Conservation (phyloP, 1,284 basidiomycete genomes). For the Exobasidium rhododendri region DNA sequence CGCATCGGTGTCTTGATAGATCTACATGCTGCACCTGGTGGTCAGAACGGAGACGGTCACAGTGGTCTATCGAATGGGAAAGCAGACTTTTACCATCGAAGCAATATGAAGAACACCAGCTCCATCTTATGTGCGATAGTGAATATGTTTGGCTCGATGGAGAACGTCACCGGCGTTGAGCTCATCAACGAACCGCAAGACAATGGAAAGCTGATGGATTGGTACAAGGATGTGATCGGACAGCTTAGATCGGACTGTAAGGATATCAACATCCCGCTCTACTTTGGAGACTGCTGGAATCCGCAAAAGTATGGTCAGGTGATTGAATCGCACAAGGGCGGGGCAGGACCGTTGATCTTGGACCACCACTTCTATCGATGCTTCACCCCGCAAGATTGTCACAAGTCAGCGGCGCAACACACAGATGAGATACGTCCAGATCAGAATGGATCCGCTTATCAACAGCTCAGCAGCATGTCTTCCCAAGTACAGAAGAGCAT, state of each 20-base stretch:
- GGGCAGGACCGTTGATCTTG: constrained; percentile 62
- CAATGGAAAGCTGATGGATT: constrained; percentile 29
- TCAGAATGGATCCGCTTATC: constrained; percentile 3
- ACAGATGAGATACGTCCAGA: constrained; percentile 32
- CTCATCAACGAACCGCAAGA: constrained; percentile 78
- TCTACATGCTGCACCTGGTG: constrained; percentile 65
- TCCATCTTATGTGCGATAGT: constrained; percentile 63
- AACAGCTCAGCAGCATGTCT: constrained; percentile 1
- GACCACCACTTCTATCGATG: constrained; percentile 86
- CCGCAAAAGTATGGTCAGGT: constrained; percentile 66
- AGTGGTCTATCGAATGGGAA: constrained; percentile 31
- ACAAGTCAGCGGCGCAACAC: constrained; percentile 64
- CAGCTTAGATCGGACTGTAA: constrained; percentile 57
- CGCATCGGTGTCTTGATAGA: constrained; percentile 76
- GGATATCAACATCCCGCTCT: constrained; percentile 56
- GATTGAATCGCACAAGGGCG: constrained; percentile 55
- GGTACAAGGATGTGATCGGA: constrained; percentile 60
- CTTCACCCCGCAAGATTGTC: constrained; percentile 67
- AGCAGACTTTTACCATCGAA: constrained; percentile 38
- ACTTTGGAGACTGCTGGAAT: constrained; percentile 74
- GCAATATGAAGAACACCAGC: constrained; percentile 56
- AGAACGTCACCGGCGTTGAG: constrained; percentile 75
- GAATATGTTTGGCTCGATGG: constrained; percentile 55
- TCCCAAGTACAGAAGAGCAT: neutral
- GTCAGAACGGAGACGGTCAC: constrained; percentile 58